Evolutionary conservation across 169 alveolate genomes (phyloP).

Genomic region (Plasmodium vivax): DNA sequence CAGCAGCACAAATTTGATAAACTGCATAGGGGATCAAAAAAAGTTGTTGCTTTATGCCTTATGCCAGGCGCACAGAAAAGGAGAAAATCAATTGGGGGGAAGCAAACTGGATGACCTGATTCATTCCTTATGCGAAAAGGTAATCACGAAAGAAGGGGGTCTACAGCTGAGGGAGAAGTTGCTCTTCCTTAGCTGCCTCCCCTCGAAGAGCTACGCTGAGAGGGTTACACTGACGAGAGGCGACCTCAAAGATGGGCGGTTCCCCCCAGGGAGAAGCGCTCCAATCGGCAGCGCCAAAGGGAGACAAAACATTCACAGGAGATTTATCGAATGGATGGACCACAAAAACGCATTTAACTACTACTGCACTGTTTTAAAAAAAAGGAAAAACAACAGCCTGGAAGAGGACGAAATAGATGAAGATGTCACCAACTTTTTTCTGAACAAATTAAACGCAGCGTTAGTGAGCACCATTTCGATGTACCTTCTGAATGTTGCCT

Average conservation of each 20-base stretch:
- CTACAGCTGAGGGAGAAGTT: slow-evolving; percentile 18
- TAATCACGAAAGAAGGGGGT: neutral
- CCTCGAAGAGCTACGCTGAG: slow-evolving; percentile 44
- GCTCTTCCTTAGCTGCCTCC: slow-evolving; percentile 46
- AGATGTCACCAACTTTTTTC: slow-evolving; percentile 15
- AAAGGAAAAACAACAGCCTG: slow-evolving; percentile 32
- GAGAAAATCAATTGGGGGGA: neutral
- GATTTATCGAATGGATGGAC: neutral
- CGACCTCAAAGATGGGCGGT: neutral
- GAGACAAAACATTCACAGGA: neutral
- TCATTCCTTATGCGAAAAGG: neutral
- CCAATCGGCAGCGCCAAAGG: neutral
- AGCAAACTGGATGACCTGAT: neutral
- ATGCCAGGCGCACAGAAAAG: slow-evolving; percentile 27
- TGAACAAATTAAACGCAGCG: neutral
- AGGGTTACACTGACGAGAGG: slow-evolving; percentile 8
- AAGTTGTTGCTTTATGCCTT: slow-evolving; percentile 31
- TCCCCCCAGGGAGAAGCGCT: neutral
- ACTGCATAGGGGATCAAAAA: slow-evolving; percentile 22
- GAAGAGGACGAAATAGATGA: slow-evolving; percentile 34
- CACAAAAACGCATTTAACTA: slow-evolving; percentile 47
- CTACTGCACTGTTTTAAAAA: slow-evolving; percentile 34
- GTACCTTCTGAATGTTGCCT: slow-evolving; percentile 26
- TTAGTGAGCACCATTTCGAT: slow-evolving; percentile 15
- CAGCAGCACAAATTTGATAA: slow-evolving; percentile 6